Conservation (phyloP, 179 eudicot genomes). For the Spinacia oleracea region DNA sequence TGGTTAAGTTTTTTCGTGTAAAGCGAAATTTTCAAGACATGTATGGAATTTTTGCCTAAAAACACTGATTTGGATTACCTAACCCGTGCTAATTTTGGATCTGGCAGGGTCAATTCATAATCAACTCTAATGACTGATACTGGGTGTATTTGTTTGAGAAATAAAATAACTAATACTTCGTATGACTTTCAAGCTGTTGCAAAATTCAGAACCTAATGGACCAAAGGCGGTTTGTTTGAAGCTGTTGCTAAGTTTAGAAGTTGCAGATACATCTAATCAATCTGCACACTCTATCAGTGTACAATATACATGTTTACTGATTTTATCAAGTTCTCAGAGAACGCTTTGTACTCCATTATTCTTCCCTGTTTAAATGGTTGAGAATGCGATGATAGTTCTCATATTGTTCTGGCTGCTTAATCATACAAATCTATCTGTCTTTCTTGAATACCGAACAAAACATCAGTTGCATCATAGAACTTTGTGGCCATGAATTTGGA, state of each 20-base stretch:
- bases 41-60: too few relatives aligned
- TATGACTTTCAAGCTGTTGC: too few relatives aligned
- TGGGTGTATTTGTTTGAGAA: too few relatives aligned
- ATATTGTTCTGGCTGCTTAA: neutral
- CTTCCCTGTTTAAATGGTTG: neutral
- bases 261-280: neutral
- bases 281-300: neutral
- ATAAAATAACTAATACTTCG: too few relatives aligned
- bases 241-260: neutral
- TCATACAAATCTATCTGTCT: neutral
- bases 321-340: neutral
- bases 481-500: neutral
- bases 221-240: constrained; percentile 2
- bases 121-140: too few relatives aligned
- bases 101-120: too few relatives aligned
- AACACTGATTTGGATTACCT: too few relatives aligned
- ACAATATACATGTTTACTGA: neutral
- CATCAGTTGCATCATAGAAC: neutral
- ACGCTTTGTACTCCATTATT: neutral
- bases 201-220: too few relatives aligned
- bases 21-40: too few relatives aligned
- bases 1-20: too few relatives aligned
- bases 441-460: neutral
- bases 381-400: neutral
- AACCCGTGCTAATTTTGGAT: too few relatives aligned